A percentile compares a stretch with the other conserved stretches of the same genome.
Conservation (phyloP, 805 yeast species). For the Cyberlindnera samutprakarnensis region DNA sequence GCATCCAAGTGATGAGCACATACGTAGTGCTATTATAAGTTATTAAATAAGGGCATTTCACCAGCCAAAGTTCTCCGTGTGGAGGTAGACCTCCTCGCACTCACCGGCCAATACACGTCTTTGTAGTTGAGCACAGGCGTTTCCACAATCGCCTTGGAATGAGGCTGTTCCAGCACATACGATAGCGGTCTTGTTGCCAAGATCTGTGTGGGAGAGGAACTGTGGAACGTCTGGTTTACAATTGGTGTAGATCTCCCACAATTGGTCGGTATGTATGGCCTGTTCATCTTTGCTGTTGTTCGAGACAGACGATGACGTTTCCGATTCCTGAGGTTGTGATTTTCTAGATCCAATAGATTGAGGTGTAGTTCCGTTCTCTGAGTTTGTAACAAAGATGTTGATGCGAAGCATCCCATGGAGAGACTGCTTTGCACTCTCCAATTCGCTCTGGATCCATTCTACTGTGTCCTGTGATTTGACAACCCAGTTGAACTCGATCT, state of each 20-base stretch:
- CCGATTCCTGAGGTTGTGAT: too few relatives aligned
- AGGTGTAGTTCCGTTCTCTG: constrained; percentile 2
- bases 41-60: too few relatives aligned
- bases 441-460: constrained; percentile 34
- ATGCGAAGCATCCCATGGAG: constrained; percentile 4
- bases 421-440: constrained; percentile 8
- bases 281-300: background rate
- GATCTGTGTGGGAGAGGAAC: constrained; percentile 2
- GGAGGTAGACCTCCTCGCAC: constrained; percentile 39
- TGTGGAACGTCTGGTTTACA: constrained; percentile 12
- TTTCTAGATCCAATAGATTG: background rate
- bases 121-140: constrained; percentile 35
- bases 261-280: constrained; percentile 1
- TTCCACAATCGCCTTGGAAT: constrained; percentile 32
- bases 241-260: constrained; percentile 6
- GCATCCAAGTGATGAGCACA: too few relatives aligned
- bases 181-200: constrained; percentile 29
- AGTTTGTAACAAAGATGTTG: constrained; percentile 25
- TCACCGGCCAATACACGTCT: constrained; percentile 19
- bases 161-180: constrained; percentile 40
- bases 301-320: background rate
- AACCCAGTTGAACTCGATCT: constrained; percentile 39
- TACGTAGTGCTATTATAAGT: too few relatives aligned
- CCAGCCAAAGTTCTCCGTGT: constrained; percentile 46
- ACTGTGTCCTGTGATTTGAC: constrained; percentile 27